phyloP scores from a whole-genome alignment of 208 protist species.

The Tritrichomonas musculus region DNA sequence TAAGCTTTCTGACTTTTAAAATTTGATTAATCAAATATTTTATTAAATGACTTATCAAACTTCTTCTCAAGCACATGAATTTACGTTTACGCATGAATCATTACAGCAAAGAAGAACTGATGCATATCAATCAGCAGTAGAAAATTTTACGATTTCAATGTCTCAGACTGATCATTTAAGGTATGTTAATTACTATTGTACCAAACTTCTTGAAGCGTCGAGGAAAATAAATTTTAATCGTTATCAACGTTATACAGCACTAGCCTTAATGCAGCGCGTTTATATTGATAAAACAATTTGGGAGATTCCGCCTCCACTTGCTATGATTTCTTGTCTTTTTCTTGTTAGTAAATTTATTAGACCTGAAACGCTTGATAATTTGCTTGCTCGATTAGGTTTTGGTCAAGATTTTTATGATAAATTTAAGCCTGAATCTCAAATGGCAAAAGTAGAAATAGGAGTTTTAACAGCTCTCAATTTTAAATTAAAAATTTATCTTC shows the following conservation, averaged over 20 bases:
- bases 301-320: slow-evolving; percentile 4
- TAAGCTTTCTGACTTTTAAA: too few species aligned
- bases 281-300: neutral
- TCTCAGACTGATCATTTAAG: neutral
- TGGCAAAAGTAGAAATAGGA: neutral
- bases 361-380: neutral
- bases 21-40: too few species aligned
- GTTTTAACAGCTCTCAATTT: neutral
- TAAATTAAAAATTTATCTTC: neutral
- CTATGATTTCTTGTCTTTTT: neutral
- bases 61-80: neutral
- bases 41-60: neutral
- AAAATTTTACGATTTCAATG: neutral
- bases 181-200: neutral
- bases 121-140: neutral
- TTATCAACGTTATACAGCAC: neutral
- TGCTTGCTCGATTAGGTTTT: neutral
- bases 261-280: neutral
- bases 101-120: neutral
- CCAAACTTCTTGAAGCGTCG: neutral
- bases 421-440: neutral
- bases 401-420: neutral
- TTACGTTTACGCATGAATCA: neutral
- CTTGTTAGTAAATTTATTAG: neutral
- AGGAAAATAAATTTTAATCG: neutral